Percentiles rank a stretch among this genome's conserved stretches.
phyloP scores from a whole-genome alignment of 179 eudicot genomes.

The Beta corolliflora region DNA sequence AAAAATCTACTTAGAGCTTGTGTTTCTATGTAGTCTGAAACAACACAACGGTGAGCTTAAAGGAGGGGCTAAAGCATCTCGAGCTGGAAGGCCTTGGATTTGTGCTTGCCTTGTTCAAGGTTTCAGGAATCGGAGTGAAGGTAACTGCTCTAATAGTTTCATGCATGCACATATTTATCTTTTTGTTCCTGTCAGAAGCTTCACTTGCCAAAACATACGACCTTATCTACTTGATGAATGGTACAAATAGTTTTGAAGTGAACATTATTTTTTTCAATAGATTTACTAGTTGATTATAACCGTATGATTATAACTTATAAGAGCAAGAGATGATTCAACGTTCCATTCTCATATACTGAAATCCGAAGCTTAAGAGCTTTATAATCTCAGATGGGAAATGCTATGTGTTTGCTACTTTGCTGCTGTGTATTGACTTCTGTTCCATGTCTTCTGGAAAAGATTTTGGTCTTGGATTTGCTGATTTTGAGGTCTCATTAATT shows the following conservation, averaged over 20 bases:
- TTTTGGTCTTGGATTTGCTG: not conserved
- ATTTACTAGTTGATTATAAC: not conserved
- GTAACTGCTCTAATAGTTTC: slow-evolving; percentile 27
- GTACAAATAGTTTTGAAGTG: not conserved
- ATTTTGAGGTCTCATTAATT: not conserved
- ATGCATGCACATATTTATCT: not conserved
- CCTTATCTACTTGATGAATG: not conserved
- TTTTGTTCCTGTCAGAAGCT: not conserved
- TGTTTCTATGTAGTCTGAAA: slow-evolving; percentile 43
- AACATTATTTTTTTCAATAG: not conserved
- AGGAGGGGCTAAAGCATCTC: slow-evolving; percentile 87
- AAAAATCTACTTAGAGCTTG: not conserved
- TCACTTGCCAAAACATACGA: not conserved
- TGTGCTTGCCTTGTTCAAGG: slow-evolving; percentile 77
- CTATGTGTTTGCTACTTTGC: not conserved
- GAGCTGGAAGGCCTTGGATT: slow-evolving; percentile 81
- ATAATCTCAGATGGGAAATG: not conserved
- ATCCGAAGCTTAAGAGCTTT: not conserved
- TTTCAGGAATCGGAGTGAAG: slow-evolving; percentile 51
- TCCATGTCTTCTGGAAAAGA: not conserved
- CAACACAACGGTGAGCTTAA: slow-evolving; percentile 79
- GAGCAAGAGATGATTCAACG: not conserved
- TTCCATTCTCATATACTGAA: not conserved
- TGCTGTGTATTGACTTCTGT: not conserved
- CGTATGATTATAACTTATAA: no score